Evolutionary conservation across 176 grass and related monocot species (phyloP).

Genomic region (Oryza meridionalis): DNA sequence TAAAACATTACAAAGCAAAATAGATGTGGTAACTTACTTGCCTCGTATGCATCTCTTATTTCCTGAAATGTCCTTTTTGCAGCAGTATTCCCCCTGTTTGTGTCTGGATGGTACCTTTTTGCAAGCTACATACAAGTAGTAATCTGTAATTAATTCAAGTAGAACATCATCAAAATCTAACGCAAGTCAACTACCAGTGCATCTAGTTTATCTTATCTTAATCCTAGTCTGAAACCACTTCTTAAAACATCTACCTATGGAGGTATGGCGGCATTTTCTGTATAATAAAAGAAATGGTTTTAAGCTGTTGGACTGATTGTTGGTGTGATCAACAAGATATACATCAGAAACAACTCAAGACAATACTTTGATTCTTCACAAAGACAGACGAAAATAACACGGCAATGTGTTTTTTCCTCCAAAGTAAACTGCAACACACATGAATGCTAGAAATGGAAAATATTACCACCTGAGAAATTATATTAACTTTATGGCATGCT

Average conservation of each 20-base stretch:
- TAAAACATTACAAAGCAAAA: conserved; percentile 34
- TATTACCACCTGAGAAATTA: not conserved
- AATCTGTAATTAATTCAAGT: conserved; percentile 19
- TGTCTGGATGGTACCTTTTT: conserved; percentile 95
- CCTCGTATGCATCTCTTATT: conserved; percentile 96
- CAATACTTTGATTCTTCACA: conserved; percentile 17
- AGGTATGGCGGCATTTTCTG: not conserved
- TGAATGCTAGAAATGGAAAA: conserved; percentile 22
- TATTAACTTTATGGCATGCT: conserved; percentile 13
- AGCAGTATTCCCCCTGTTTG: conserved; percentile 70
- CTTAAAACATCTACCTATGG: not conserved
- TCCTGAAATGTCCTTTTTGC: conserved; percentile 92
- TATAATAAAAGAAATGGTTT: conserved; percentile 28
- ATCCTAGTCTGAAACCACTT: conserved; percentile 9
- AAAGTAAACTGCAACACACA: conserved; percentile 5
- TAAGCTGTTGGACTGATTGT: not conserved
- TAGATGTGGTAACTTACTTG: conserved; percentile 46
- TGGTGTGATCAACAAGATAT: conserved; percentile 2
- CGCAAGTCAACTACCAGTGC: not conserved
- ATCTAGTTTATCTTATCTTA: conserved; percentile 35
- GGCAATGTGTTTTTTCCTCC: not conserved
- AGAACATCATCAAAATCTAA: conserved; percentile 19
- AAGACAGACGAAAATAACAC: conserved; percentile 5
- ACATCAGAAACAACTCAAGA: conserved; percentile 6
- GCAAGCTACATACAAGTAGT: conserved; percentile 62